Conservation (phyloP, 129 eudicot species). For the Logfia minima region DNA sequence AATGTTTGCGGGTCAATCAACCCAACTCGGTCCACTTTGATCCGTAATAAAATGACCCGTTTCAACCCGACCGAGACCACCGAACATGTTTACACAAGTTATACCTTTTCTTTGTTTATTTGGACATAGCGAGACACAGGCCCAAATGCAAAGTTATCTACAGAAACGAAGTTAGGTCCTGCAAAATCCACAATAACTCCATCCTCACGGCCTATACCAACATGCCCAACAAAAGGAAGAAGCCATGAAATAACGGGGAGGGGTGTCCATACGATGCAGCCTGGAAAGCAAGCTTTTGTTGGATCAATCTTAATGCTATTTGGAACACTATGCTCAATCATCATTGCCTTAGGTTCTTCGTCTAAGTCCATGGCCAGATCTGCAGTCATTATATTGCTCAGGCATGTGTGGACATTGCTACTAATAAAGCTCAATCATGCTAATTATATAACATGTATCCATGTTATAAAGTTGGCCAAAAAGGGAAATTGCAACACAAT, state of each 20-base stretch:
- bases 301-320: constrained; percentile 62
- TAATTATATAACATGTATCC: background rate
- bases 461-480: constrained; percentile 6
- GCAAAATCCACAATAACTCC: constrained; percentile 90
- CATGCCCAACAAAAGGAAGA: constrained; percentile 79
- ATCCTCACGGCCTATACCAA: constrained; percentile 89
- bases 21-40: background rate
- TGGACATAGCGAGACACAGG: constrained; percentile 74
- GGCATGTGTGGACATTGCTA: background rate
- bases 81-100: background rate
- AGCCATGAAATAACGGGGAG: constrained; percentile 91
- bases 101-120: constrained; percentile 68
- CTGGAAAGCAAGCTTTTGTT: constrained; percentile 70
- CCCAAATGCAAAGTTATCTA: constrained; percentile 84
- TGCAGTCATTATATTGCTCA: constrained; percentile 19
- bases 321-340: constrained; percentile 42
- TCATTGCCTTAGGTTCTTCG: constrained; percentile 34
- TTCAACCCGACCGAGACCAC: background rate
- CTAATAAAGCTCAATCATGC: constrained; percentile 14
- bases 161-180: constrained; percentile 82
- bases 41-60: background rate
- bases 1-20: background rate
- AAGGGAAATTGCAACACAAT: background rate
- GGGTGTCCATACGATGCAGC: constrained; percentile 90
- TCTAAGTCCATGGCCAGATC: constrained; percentile 33